A percentile compares a stretch with the other conserved stretches of the same genome.
Evolutionary conservation across 2,329 filamentous ascomycete species (phyloP).

Genomic region (Penicillium sp.): DNA sequence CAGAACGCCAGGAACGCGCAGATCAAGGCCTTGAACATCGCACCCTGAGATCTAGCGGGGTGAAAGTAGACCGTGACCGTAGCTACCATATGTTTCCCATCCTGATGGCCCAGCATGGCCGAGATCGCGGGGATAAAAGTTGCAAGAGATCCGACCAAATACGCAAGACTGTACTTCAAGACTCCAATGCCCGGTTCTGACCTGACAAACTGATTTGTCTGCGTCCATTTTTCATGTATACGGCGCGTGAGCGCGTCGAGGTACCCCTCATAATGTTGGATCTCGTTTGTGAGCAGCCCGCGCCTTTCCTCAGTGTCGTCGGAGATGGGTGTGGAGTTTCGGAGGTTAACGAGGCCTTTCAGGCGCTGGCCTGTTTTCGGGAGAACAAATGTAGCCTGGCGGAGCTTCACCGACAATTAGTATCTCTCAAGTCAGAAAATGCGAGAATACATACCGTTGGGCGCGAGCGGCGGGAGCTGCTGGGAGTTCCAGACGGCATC

Average conservation of each 20-base stretch:
- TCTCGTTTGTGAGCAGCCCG: conserved; percentile 33
- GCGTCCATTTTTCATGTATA: conserved; percentile 40
- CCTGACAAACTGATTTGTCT: conserved; percentile 59
- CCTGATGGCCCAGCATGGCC: conserved; percentile 72
- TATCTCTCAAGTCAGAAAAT: background rate
- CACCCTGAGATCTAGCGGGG: conserved; percentile 79
- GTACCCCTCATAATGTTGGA: conserved; percentile 17
- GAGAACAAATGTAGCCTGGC: conserved; percentile 83
- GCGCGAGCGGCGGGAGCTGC: conserved; percentile 35
- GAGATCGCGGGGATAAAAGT: conserved; percentile 78
- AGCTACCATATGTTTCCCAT: conserved; percentile 91
- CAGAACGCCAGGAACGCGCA: conserved; percentile 75
- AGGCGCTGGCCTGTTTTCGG: conserved; percentile 83
- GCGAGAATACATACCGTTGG: conserved; percentile 31
- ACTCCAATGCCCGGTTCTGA: conserved; percentile 77
- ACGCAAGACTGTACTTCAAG: conserved; percentile 87
- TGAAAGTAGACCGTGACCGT: conserved; percentile 96
- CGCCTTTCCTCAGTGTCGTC: conserved; percentile 34
- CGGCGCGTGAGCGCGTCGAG: conserved; percentile 21
- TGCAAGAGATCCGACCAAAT: conserved; percentile 79
- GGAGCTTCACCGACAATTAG: conserved; percentile 53
- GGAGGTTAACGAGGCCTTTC: conserved; percentile 75
- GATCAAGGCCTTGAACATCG: conserved; percentile 82
- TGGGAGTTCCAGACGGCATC: conserved; percentile 34
- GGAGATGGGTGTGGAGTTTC: conserved; percentile 44